phyloP scores from a whole-genome alignment of 163 green algal species.

The Scenedesmus sp. region DNA sequence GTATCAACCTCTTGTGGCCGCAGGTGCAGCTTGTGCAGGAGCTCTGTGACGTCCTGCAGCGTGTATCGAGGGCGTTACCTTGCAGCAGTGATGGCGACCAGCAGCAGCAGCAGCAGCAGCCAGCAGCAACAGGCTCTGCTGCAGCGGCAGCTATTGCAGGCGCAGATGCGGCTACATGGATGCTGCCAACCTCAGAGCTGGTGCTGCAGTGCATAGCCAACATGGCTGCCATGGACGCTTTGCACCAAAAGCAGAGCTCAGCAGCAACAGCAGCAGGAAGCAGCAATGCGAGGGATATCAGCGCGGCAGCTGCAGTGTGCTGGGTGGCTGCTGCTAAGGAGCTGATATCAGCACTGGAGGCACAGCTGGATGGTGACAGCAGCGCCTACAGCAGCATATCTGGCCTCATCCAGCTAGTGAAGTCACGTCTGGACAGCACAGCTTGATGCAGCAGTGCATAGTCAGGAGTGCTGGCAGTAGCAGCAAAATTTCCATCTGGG shows the following conservation, averaged over 20 bases:
- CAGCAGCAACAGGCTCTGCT: neutral
- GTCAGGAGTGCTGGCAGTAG: no score
- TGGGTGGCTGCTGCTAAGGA: neutral
- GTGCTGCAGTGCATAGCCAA: constrained; percentile 11
- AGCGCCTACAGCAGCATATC: neutral
- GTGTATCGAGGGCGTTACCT: neutral
- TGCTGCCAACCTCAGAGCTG: neutral
- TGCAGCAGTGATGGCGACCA: neutral
- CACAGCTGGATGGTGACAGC: neutral
- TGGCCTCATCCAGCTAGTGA: neutral
- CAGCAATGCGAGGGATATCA: neutral
- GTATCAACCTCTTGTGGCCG: neutral
- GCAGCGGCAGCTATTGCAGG: neutral
- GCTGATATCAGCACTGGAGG: neutral
- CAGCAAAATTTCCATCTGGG: no score
- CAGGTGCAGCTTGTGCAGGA: constrained; percentile 1
- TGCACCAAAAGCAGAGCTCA: neutral
- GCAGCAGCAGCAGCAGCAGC: neutral
- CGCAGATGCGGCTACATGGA: neutral
- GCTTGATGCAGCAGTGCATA: no score
- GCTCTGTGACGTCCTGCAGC: neutral
- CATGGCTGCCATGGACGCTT: neutral
- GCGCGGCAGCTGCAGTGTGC: neutral
- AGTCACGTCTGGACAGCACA: neutral
- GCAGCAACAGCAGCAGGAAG: neutral